phyloP scores from a whole-genome alignment of 306 rosid species.

The Castanospermum australe region DNA sequence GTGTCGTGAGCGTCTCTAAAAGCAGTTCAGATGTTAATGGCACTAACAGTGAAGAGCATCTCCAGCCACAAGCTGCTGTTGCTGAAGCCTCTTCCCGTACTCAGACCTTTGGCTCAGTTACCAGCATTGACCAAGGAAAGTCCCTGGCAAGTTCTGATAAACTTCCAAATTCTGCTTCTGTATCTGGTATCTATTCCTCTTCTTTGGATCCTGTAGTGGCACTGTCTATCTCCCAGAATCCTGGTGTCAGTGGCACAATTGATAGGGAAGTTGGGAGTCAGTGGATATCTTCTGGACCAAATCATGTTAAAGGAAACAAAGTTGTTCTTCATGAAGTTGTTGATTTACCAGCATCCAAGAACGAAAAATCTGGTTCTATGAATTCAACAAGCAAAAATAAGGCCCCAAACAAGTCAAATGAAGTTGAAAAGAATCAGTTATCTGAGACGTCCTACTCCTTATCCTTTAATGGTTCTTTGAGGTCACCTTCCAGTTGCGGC shows the following conservation, averaged over 20 bases:
- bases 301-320: conserved; percentile 38
- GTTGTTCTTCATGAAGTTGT: conserved; percentile 19
- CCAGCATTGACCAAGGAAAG: conserved; percentile 38
- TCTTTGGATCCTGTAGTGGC: conserved; percentile 47
- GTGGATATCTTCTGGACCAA: conserved; percentile 35
- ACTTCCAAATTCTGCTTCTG: conserved; percentile 33
- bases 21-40: conserved; percentile 34
- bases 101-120: conserved; percentile 28
- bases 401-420: conserved; percentile 31
- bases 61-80: conserved; percentile 39
- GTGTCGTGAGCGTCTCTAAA: conserved; percentile 27
- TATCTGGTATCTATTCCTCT: conserved; percentile 36
- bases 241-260: conserved; percentile 25
- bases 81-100: conserved; percentile 33
- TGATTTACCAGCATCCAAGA: conserved; percentile 42
- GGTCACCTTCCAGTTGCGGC: conserved; percentile 37
- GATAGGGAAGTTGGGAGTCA: conserved; percentile 41
- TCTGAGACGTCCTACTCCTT: conserved; percentile 32
- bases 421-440: conserved; percentile 31
- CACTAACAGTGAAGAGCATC: conserved; percentile 33
- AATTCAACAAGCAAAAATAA: conserved; percentile 25
- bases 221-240: conserved; percentile 29
- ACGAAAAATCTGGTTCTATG: conserved; percentile 29
- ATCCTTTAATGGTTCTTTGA: conserved; percentile 36
- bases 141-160: conserved; percentile 38